phyloP scores from a whole-genome alignment of 2,329 filamentous ascomycete species.

The Daldinia sp. region DNA sequence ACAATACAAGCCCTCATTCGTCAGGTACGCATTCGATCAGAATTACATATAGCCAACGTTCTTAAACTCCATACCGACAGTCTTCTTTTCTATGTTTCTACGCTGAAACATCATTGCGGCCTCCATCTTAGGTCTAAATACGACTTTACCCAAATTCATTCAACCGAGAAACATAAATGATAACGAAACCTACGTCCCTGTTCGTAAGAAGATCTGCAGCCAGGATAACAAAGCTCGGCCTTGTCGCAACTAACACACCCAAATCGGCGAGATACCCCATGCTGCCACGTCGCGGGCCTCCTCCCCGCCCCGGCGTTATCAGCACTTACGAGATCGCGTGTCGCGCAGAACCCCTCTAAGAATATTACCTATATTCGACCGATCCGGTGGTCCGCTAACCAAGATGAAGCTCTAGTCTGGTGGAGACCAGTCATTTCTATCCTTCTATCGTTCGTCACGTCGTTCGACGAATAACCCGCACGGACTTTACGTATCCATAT shows the following conservation, averaged over 20 bases:
- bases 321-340: slow-evolving; percentile 3
- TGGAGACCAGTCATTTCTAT: slow-evolving; percentile 19
- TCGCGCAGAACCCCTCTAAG: slow-evolving; percentile 9
- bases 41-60: not conserved
- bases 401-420: slow-evolving; percentile 11
- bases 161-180: slow-evolving; percentile 10
- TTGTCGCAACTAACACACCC: slow-evolving; percentile 17
- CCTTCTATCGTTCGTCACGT: slow-evolving; percentile 29
- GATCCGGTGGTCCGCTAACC: slow-evolving; percentile 10
- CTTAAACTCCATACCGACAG: slow-evolving; percentile 13
- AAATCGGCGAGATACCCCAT: slow-evolving; percentile 19
- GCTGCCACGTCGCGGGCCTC: slow-evolving; percentile 14
- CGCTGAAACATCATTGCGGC: slow-evolving; percentile 34
- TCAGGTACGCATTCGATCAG: not conserved
- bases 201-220: slow-evolving; percentile 34
- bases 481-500: slow-evolving; percentile 13
- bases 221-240: slow-evolving; percentile 38
- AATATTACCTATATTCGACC: not conserved
- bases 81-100: slow-evolving; percentile 33
- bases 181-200: slow-evolving; percentile 10
- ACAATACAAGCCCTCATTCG: not conserved
- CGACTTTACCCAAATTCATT: slow-evolving; percentile 21
- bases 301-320: not conserved
- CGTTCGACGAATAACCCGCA: slow-evolving; percentile 24
- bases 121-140: slow-evolving; percentile 23